Base-by-base conservation (phyloP, 805 yeast genomes). In the Candida hungchunana region DNA sequence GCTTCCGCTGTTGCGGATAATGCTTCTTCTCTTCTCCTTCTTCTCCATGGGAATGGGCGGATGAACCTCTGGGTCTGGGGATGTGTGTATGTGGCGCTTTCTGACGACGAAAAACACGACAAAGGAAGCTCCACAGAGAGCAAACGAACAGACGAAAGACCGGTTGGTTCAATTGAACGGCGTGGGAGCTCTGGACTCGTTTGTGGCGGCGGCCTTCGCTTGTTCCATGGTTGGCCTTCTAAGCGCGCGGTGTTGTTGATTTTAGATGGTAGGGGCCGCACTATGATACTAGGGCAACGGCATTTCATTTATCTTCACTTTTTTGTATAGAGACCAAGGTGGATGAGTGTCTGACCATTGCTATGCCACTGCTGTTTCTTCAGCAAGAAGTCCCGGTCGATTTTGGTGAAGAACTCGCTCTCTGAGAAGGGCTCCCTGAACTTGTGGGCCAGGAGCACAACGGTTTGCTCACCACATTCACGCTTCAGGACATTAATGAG, bases 401-500 rank as follows among this genome's bases (percentile, higher is more conserved):
- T 23, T 26, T 52, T 49, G 10, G 26, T 15, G 35, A 51, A 53
- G 27, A 53, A 46, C 18, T 47, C 54, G 14, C 45, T 34, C 36
- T 53, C 58, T 3, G 48, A 37, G 6, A 41, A 34, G 5, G 56
- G 53, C 23, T 53, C 57, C 36, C 58, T 44, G 39, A 52, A 53
- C 40, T 52, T 53, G 34, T 53, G 58, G 1, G 46, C 50, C 2
- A 53, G 17, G 8, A 51, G 2, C 5, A 52, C 36, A 18, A 29
- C 40, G 2, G 56, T 47, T 6, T 30, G 26, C 2, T 20, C 7
- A 1, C 19, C 24, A 1, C 42, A 23, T 18, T 53, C 57, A 21
- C 48, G 37, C 13, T 37, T 33, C 16, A 67, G 39, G 4, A 59
- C 64, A 4, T 43, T 48, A 13, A 64, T 42, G 29, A 67, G 39